phyloP scores from a whole-genome alignment of 257 asterid species.

The Nicotiana attenuata region DNA sequence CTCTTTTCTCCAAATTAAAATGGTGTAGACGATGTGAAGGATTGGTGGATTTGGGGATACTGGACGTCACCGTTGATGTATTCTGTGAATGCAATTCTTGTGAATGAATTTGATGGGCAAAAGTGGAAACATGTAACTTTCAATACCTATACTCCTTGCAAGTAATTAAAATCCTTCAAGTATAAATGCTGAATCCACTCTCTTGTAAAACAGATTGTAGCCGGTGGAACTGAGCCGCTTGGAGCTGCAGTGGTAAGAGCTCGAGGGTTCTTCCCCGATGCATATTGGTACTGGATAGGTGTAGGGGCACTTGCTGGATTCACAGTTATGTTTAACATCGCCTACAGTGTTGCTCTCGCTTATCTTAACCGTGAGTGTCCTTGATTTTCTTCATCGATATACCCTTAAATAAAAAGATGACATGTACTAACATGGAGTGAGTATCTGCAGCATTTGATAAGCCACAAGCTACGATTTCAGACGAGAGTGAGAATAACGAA shows the following conservation, averaged over 20 bases:
- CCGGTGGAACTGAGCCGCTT: constrained; percentile 19
- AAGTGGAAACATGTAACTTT: constrained; percentile 53
- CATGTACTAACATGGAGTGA: background rate
- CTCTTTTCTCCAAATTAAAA: constrained; percentile 3
- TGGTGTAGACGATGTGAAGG: constrained; percentile 44
- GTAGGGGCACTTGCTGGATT: constrained; percentile 31
- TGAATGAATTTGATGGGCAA: constrained; percentile 56
- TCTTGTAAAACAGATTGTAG: constrained; percentile 5
- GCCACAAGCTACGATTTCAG: constrained; percentile 41
- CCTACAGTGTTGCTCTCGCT: constrained; percentile 30
- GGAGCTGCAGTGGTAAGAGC: constrained; percentile 22
- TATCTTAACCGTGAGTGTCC: constrained; percentile 50
- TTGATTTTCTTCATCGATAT: background rate
- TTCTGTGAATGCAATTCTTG: constrained; percentile 54
- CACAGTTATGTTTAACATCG: constrained; percentile 21
- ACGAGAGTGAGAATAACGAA: constrained; percentile 20
- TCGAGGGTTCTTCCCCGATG: constrained; percentile 30
- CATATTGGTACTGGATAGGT: constrained; percentile 45
- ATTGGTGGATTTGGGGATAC: constrained; percentile 83
- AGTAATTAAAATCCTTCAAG: background rate
- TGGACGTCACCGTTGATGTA: constrained; percentile 69
- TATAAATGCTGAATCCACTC: background rate
- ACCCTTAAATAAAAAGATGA: background rate
- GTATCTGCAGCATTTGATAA: constrained; percentile 50
- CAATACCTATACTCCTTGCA: background rate